Conservation (phyloP, 2,329 filamentous ascomycete species). For the Pseudogymnoascus sp. region DNA sequence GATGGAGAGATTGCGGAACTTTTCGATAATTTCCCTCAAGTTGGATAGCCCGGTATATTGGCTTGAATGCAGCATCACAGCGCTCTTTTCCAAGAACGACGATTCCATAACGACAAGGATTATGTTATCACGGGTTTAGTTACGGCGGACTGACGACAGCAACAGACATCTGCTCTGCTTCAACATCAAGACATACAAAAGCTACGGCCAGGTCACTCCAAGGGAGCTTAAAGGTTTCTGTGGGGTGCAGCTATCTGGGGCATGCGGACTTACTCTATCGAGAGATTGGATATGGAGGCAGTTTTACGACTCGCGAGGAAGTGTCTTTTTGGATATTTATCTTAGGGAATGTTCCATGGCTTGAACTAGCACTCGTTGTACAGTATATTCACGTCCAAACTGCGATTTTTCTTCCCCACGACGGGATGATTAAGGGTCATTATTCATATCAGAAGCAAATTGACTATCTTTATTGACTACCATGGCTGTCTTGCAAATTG, state of each 20-base stretch:
- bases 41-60: background rate
- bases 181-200: background rate
- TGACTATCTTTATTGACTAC: background rate
- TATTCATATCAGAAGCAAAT: background rate
- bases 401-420: background rate
- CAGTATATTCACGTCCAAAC: background rate
- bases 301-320: background rate
- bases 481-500: background rate
- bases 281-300: background rate
- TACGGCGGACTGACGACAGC: background rate
- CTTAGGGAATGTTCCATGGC: background rate
- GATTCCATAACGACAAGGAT: background rate
- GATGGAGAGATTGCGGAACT: constrained; percentile 6
- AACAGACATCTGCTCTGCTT: background rate
- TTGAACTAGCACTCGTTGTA: background rate
- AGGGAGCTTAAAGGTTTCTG: background rate
- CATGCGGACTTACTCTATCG: background rate
- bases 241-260: background rate
- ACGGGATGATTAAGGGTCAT: background rate
- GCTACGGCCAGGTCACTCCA: background rate
- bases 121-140: background rate
- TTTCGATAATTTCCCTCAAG: constrained; percentile 4
- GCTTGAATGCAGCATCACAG: background rate
- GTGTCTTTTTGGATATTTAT: background rate
- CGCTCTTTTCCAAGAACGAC: background rate